These are phyloP conservation scores for Ceratobasidium sp. DNA, from an alignment of 1,284 basidiomycete genomes.

Conservation along the genomic window DNA sequence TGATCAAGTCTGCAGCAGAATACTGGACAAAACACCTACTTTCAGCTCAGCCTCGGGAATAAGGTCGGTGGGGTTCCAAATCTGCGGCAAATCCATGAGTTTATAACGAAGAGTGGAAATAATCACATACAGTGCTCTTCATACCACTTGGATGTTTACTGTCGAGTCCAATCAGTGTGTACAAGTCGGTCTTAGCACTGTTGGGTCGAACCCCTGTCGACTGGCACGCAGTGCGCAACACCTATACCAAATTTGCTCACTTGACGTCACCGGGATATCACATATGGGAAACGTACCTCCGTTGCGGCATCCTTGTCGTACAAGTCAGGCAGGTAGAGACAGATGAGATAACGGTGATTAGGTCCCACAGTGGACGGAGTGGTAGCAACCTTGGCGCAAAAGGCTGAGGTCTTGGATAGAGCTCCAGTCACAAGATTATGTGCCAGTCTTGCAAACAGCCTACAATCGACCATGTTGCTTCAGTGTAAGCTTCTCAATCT, in stretches of 20 bases:
- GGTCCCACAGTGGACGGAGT: conserved; percentile 61
- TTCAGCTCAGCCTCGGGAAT: conserved; percentile 70
- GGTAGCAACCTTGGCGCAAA: conserved; percentile 71
- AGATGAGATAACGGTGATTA: conserved; percentile 70
- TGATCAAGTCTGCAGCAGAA: conserved; percentile 59
- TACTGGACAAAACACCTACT: conserved; percentile 54
- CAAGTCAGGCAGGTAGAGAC: conserved; percentile 75
- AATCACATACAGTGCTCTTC: conserved; percentile 65
- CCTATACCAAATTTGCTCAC: conserved; percentile 1
- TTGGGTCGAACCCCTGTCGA: conserved; percentile 55
- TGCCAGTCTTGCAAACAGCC: conserved; percentile 17
- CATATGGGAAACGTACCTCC: conserved; percentile 58
- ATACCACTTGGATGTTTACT: conserved; percentile 79
- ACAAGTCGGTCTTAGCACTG: conserved; percentile 76
- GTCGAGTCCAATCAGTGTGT: conserved; percentile 71
- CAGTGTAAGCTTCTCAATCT: conserved; percentile 64
- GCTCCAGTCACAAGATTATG: conserved; percentile 73
- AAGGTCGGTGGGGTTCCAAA: conserved; percentile 71
- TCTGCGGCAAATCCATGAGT: conserved; percentile 55
- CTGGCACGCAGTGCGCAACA: conserved; percentile 11
- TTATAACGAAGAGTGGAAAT: conserved; percentile 11
- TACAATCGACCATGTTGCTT: conserved; percentile 59
- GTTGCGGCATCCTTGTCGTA: conserved; percentile 69
- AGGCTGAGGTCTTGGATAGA: conserved; percentile 65
- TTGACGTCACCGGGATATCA: neutral